A percentile compares a stretch with the other conserved stretches of the same genome.
Conservation (phyloP, 106 monocot genomes). For the Triglochin maritima region DNA sequence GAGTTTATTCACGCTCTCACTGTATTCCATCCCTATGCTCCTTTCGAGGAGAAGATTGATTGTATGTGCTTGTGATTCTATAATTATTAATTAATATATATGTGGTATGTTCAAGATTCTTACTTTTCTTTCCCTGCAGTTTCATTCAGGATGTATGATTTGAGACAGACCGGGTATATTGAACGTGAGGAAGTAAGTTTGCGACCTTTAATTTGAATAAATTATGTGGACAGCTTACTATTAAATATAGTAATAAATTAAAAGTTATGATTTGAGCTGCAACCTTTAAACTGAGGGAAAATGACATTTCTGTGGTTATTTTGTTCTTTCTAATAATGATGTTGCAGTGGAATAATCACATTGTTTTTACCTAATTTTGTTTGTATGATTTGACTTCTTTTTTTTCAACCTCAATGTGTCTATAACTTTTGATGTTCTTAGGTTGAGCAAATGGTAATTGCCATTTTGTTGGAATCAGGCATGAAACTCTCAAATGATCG, state of each 20-base stretch:
- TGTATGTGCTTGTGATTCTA: constrained; percentile 1
- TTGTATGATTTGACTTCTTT: not conserved
- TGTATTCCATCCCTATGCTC: constrained; percentile 15
- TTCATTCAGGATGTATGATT: constrained; percentile 79
- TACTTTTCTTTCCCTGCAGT: constrained; percentile 34
- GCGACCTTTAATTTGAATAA: not conserved
- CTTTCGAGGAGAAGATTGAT: constrained; percentile 13
- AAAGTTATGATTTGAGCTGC: too few relatives aligned
- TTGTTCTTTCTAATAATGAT: too few relatives aligned
- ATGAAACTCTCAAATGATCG: constrained; percentile 52
- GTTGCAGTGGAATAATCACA: too few relatives aligned
- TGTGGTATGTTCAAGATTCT: not conserved
- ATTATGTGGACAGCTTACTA: too few relatives aligned
- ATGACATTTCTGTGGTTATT: too few relatives aligned
- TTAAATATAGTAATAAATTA: too few relatives aligned
- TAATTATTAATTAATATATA: not conserved
- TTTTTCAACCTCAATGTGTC: not conserved
- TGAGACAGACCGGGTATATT: constrained; percentile 78
- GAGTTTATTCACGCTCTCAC: constrained; percentile 14
- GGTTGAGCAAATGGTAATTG: constrained; percentile 78
- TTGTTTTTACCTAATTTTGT: too few relatives aligned
- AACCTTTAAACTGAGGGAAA: too few relatives aligned
- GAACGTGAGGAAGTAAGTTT: constrained; percentile 78
- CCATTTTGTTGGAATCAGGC: constrained; percentile 49
- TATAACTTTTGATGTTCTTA: not conserved